Conservation (phyloP, 148 eudicot species). For the Fagopyrum tataricum region DNA sequence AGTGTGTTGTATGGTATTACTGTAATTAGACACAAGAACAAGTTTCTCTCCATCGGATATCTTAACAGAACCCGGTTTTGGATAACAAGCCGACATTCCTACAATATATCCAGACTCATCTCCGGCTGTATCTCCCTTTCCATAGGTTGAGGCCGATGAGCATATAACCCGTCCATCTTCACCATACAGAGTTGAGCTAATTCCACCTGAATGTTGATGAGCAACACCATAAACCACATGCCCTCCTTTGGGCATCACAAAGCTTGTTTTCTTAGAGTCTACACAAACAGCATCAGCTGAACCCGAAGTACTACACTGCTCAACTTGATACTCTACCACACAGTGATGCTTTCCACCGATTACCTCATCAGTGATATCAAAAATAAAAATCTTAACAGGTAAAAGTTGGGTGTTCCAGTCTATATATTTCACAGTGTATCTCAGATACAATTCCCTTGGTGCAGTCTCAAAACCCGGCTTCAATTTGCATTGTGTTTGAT, state of each 20-base stretch:
- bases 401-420: constrained; percentile 55
- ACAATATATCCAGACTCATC: constrained; percentile 86
- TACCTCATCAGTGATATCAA: constrained; percentile 63
- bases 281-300: constrained; percentile 23
- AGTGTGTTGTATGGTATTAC: constrained; percentile 45
- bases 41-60: constrained; percentile 61
- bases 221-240: constrained; percentile 68
- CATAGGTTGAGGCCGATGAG: constrained; percentile 66
- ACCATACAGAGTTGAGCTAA: constrained; percentile 61
- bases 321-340: constrained; percentile 21
- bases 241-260: constrained; percentile 59
- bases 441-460: constrained; percentile 47
- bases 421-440: constrained; percentile 58
- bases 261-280: constrained; percentile 36
- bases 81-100: constrained; percentile 94
- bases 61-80: constrained; percentile 54
- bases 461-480: constrained; percentile 38
- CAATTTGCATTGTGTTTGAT: constrained; percentile 51
- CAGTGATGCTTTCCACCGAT: not conserved
- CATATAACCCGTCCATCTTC: constrained; percentile 73
- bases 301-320: constrained; percentile 34
- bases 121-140: constrained; percentile 65
- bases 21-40: constrained; percentile 66
- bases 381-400: constrained; percentile 66
- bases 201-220: constrained; percentile 81